Percentiles rank a stretch among this genome's conserved stretches.
phyloP scores from a whole-genome alignment of 495 filamentous ascomycete species.

The Collariella sp. region DNA sequence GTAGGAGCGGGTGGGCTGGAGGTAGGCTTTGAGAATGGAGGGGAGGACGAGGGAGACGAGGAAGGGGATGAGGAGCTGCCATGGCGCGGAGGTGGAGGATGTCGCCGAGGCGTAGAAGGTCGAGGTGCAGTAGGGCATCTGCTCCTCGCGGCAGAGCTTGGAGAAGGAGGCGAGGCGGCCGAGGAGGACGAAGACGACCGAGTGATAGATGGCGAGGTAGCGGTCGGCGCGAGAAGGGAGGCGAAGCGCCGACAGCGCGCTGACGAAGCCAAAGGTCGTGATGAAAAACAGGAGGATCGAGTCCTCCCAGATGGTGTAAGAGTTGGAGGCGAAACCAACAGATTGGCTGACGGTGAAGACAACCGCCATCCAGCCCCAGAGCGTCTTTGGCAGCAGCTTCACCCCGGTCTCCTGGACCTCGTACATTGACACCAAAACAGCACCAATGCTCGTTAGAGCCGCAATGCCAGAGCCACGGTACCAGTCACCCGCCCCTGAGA shows the following conservation, averaged over 20 bases:
- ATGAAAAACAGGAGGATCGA: slow-evolving; percentile 89
- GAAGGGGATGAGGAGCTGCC: slow-evolving; percentile 80
- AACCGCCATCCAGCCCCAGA: slow-evolving; percentile 82
- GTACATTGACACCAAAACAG: slow-evolving; percentile 51
- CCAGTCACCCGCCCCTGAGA: slow-evolving; percentile 30
- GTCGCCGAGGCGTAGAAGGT: slow-evolving; percentile 91
- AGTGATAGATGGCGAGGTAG: slow-evolving; percentile 71
- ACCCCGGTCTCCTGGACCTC: slow-evolving; percentile 39
- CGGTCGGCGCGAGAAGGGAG: slow-evolving; percentile 54
- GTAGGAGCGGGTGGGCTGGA: slow-evolving; percentile 68
- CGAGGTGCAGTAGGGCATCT: slow-evolving; percentile 92
- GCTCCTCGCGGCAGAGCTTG: slow-evolving; percentile 91
- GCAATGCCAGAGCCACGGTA: slow-evolving; percentile 37
- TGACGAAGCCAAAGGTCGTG: slow-evolving; percentile 69
- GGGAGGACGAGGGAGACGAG: slow-evolving; percentile 65
- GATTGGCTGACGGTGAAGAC: slow-evolving; percentile 76
- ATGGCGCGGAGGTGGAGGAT: slow-evolving; percentile 85
- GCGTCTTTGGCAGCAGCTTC: slow-evolving; percentile 61
- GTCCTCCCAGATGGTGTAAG: slow-evolving; percentile 98
- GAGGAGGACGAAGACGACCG: slow-evolving; percentile 71
- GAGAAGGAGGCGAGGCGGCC: slow-evolving; percentile 79
- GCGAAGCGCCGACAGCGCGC: slow-evolving; percentile 64
- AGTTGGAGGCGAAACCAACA: slow-evolving; percentile 90
- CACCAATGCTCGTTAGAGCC: slow-evolving; percentile 54
- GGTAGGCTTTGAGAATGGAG: slow-evolving; percentile 67